These are phyloP conservation scores for Fusarium sp. DNA, from an alignment of 2,329 filamentous ascomycete genomes.

Conservation along the genomic window DNA sequence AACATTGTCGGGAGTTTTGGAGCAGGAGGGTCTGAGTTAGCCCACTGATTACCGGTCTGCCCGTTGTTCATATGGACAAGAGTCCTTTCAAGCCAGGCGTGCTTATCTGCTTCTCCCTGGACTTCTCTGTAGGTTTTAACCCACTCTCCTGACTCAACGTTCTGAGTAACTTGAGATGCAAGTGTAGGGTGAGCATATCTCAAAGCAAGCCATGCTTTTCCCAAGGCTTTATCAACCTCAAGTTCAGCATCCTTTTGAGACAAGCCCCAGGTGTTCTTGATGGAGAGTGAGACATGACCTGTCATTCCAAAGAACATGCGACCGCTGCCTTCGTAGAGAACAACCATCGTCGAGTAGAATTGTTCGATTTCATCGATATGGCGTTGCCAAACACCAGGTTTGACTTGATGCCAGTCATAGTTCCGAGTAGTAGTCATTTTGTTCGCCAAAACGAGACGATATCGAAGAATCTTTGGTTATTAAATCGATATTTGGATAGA, in stretches of 20 bases:
- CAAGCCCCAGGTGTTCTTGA: not conserved
- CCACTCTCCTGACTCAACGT: slow-evolving; percentile 36
- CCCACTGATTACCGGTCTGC: slow-evolving; percentile 49
- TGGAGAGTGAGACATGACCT: slow-evolving; percentile 49
- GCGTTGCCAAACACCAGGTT: slow-evolving; percentile 49
- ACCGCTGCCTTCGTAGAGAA: slow-evolving; percentile 51
- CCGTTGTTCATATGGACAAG: slow-evolving; percentile 42
- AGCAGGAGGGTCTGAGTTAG: slow-evolving; percentile 51
- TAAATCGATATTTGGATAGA: rapidly evolving
- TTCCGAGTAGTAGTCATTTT: not conserved
- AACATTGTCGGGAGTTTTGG: slow-evolving; percentile 50
- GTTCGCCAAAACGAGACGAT: rapidly evolving
- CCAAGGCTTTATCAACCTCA: slow-evolving; percentile 47
- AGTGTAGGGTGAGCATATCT: slow-evolving; percentile 51
- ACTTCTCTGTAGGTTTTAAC: slow-evolving; percentile 42
- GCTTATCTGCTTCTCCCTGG: slow-evolving; percentile 9
- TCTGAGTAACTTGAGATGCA: slow-evolving; percentile 43
- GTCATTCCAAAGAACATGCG: slow-evolving; percentile 58
- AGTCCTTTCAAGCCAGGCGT: slow-evolving; percentile 48
- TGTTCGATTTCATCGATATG: slow-evolving; percentile 56
- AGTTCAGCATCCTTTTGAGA: slow-evolving; percentile 6
- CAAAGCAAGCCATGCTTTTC: slow-evolving; percentile 50
- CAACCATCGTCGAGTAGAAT: slow-evolving; percentile 54
- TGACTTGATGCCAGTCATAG: slow-evolving; percentile 42
- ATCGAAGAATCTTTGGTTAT: rapidly evolving